These are phyloP conservation scores for Mycosphaerella arachidis DNA, from an alignment of 2,329 filamentous ascomycete species.

Conservation along the genomic window DNA sequence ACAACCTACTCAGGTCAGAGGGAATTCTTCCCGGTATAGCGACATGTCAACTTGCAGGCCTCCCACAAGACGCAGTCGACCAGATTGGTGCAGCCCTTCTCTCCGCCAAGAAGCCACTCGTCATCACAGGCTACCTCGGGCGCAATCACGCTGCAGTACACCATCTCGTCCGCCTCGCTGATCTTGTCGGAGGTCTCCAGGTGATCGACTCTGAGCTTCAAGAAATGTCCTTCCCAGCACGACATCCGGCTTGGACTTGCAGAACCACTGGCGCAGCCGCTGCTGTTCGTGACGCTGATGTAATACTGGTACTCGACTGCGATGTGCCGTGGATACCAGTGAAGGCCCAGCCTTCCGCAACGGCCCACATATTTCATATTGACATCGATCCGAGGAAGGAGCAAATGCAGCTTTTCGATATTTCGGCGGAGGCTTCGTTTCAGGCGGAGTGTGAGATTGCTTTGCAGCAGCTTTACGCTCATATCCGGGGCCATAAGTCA, in stretches of 20 bases:
- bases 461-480: conserved; percentile 57
- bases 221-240: conserved; percentile 70
- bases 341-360: conserved; percentile 51
- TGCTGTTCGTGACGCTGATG: conserved; percentile 66
- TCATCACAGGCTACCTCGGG: conserved; percentile 65
- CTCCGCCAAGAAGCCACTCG: conserved; percentile 57
- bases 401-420: conserved; percentile 51
- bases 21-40: conserved; percentile 29
- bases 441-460: conserved; percentile 47
- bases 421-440: conserved; percentile 46
- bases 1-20: conserved; percentile 50
- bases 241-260: conserved; percentile 53
- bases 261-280: conserved; percentile 66
- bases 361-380: conserved; percentile 56
- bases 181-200: conserved; percentile 59
- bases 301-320: conserved; percentile 76
- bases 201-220: conserved; percentile 69
- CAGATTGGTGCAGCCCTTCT: conserved; percentile 59
- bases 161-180: conserved; percentile 59
- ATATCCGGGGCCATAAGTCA: background rate
- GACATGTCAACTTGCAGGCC: conserved; percentile 56
- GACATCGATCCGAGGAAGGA: conserved; percentile 61
- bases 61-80: conserved; percentile 49
- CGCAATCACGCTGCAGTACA: conserved; percentile 58
- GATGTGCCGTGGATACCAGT: conserved; percentile 88